Base-by-base conservation (phyloP, 768 basidiomycete species). In the Mycena amicta region DNA sequence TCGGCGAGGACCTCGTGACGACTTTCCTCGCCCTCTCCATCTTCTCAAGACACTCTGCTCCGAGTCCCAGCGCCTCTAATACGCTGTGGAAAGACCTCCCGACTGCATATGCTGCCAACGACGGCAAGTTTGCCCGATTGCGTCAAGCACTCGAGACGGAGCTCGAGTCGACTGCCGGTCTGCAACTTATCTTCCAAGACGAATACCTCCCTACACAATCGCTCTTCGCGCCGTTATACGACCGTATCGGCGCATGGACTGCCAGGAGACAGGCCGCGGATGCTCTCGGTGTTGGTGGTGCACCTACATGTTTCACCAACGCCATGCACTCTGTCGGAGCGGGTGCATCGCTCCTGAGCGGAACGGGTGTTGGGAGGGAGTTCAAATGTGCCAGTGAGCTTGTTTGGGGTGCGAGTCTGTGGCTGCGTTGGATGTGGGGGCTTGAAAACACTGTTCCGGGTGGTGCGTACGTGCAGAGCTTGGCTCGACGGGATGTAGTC, bases 1-100 rank as follows among this genome's bases (percentile, higher is more conserved):
- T 64, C 50, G 62, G 62, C n/a, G 62, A 64, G 40, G 62, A 64
- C 56, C 52, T 64, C 39, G 62, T 64, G 27, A 64, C 62, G 16
- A 64, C 62, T n/a, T 64, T 64, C 53, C 56, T 64, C 22, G 59
- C 62, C 22, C 56, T 64, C 37, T 54, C 53, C 0, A 5, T 64
- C 37, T 64, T 64, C 37, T 63, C 62, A 26, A 50, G 58, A 2
- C 58, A 56, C 31, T 2, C 45, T 27, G 51, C 47, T 3, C 12
- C 57, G 0, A n/a, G 47, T 18, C 3, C 25, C 2, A 28, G 53
- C 5, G n/a, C n/a, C n/a, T n/a, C n/a, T n/a, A n/a, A n/a, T n/a
- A 39, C 51, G 4, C 29, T 58, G 0, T 62, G 57, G 57, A 37
- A 13, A 1, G 26, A 26, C 23, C 50, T 59, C 2, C 37, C 61